Evolutionary conservation across 2,329 filamentous ascomycete genomes (phyloP).

Genomic region (Colletotrichum sansevieriae): DNA sequence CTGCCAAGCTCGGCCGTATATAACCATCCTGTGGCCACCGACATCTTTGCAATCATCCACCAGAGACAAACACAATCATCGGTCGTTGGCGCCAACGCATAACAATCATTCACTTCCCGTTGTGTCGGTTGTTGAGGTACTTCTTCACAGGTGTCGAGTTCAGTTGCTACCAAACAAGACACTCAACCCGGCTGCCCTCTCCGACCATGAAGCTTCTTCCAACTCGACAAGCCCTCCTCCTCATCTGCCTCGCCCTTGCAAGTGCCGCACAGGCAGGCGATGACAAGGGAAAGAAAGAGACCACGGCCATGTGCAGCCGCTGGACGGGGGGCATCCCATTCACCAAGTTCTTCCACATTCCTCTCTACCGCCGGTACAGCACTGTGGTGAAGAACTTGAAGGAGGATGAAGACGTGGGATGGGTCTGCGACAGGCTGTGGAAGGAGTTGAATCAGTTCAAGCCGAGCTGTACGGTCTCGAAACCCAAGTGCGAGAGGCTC

Average conservation of each 20-base stretch:
- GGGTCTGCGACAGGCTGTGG: slow-evolving; percentile 5
- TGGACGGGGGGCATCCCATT: not conserved
- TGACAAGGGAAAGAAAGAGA: not conserved
- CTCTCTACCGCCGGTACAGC: not conserved
- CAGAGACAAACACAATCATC: too few species aligned
- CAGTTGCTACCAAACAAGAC: too few species aligned
- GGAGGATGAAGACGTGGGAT: slow-evolving; percentile 2
- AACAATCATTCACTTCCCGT: too few species aligned
- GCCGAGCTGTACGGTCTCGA: not conserved
- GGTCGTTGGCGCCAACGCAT: too few species aligned
- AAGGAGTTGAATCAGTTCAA: slow-evolving; percentile 12
- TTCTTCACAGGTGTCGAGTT: too few species aligned
- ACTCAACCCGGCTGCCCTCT: too few species aligned
- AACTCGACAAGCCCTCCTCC: too few species aligned
- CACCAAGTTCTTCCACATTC: not conserved
- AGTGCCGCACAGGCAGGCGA: not conserved
- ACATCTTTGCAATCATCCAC: too few species aligned
- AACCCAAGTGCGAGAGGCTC: not conserved
- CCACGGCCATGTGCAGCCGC: not conserved
- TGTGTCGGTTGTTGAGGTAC: too few species aligned
- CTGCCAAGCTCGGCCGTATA: too few species aligned
- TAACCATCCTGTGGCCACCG: too few species aligned
- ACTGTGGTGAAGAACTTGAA: not conserved
- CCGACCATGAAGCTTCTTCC: too few species aligned
- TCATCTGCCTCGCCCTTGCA: not conserved